Evolutionary conservation across 495 filamentous ascomycete genomes (phyloP), one percentile per base, ranked within the genome.

Genomic region (Emericellopsis terricola): DNA sequence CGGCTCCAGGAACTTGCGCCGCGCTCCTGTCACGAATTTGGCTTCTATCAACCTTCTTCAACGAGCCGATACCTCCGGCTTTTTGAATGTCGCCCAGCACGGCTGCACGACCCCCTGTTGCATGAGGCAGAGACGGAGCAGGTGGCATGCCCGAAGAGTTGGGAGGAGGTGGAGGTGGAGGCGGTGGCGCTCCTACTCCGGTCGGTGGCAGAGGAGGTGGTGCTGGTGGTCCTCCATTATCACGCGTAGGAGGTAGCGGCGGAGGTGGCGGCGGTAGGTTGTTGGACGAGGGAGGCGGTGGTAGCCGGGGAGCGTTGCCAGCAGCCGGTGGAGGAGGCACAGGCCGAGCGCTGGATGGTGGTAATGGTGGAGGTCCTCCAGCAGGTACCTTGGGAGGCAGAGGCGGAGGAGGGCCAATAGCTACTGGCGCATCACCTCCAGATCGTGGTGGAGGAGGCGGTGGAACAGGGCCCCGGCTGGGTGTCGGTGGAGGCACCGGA

Each of bases 11-110:
- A 30, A 91, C 75, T 19, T 59, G 37, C 15, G 80, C 83, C 14
- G 51, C 72, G 56, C 81, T 89, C 34, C 85, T 68, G 52, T 94
- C 85, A 52, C 72, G 62, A 56, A 89, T 82, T 38, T 85, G 73
- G 29, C 50, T 59, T 28, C 75, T 71, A 37, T 69, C 71, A 30
- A 96, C 86, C 52, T 86, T 92, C 53, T 79, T 83, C 38, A 97
- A 58, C 14, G 71, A 60, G 2, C 64, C 70, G 31, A 74, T 65
- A 20, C 81, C 79, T 42, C 82, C 81, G 16, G 76, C 76, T 6
- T 69, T 70, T 37, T 81, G 69, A 47, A 97, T 97, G 40, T 79
- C 68, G 15, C 83, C 83, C 37, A 97, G 52, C 33, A 97, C 53
- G 41, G 79, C 75, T 33, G 70, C 58, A 30, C 76, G 71, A 5